Evolutionary conservation across 495 filamentous ascomycete species (phyloP).

Genomic region (Tuber magnatum): DNA sequence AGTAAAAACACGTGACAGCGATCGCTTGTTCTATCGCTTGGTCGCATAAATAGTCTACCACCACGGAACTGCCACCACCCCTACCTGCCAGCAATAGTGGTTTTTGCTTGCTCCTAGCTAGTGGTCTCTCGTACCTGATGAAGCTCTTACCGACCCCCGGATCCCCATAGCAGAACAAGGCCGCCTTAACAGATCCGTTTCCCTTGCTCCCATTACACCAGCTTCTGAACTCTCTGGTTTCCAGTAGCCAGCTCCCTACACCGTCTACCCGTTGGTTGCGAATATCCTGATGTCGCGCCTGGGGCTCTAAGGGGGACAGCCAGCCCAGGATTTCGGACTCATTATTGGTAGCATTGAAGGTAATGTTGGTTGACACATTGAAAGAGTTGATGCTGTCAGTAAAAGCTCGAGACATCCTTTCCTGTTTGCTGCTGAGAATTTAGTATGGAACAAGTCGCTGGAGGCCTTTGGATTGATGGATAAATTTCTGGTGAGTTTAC

Average conservation of each 20-base stretch:
- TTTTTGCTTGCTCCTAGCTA: neutral
- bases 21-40: neutral
- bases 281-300: neutral
- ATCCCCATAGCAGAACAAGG: neutral
- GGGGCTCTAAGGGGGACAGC: neutral
- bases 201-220: neutral
- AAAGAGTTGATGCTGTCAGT: neutral
- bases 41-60: neutral
- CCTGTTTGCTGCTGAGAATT: neutral
- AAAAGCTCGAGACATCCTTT: neutral
- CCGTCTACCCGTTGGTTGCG: neutral
- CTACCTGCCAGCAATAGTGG: neutral
- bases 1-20: neutral
- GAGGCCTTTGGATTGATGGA: neutral
- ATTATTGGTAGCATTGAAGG: neutral
- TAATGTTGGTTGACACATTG: neutral
- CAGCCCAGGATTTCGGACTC: neutral
- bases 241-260: neutral
- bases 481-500: neutral
- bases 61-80: neutral
- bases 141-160: neutral
- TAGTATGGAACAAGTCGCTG: neutral
- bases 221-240: neutral
- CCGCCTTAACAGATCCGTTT: neutral
- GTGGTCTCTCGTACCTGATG: neutral